phyloP scores from a whole-genome alignment of 2,329 filamentous ascomycete genomes.

The Alternaria dauci region DNA sequence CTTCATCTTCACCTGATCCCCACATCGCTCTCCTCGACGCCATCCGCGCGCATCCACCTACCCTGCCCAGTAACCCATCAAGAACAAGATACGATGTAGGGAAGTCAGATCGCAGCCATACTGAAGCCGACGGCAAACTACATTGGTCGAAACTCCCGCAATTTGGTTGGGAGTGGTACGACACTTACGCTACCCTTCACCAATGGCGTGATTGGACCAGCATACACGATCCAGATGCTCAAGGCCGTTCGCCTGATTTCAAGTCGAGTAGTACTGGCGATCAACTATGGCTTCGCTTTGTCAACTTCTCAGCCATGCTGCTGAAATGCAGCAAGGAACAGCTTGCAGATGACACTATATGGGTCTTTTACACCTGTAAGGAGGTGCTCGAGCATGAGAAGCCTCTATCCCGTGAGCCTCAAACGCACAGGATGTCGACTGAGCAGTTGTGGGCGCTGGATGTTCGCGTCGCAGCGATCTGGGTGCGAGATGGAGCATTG shows the following conservation, averaged over 20 bases:
- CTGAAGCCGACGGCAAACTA: background rate
- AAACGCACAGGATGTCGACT: background rate
- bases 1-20: background rate
- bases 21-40: background rate
- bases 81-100: background rate
- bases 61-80: background rate
- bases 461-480: constrained; percentile 9
- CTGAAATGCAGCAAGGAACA: background rate
- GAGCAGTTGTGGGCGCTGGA: constrained; percentile 6
- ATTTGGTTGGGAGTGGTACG: background rate
- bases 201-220: background rate
- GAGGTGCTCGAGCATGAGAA: background rate
- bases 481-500: constrained; percentile 2
- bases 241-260: background rate
- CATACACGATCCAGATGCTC: background rate
- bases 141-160: background rate
- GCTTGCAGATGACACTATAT: background rate
- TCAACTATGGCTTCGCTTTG: background rate
- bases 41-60: background rate
- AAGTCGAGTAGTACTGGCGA: background rate
- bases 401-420: background rate
- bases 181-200: background rate
- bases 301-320: background rate
- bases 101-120: too few relatives aligned
- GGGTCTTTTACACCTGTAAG: background rate